A percentile compares a stretch with the other conserved stretches of the same genome.
Conservation (phyloP, 2,329 filamentous ascomycete genomes). For the Ophiostoma perfectum region DNA sequence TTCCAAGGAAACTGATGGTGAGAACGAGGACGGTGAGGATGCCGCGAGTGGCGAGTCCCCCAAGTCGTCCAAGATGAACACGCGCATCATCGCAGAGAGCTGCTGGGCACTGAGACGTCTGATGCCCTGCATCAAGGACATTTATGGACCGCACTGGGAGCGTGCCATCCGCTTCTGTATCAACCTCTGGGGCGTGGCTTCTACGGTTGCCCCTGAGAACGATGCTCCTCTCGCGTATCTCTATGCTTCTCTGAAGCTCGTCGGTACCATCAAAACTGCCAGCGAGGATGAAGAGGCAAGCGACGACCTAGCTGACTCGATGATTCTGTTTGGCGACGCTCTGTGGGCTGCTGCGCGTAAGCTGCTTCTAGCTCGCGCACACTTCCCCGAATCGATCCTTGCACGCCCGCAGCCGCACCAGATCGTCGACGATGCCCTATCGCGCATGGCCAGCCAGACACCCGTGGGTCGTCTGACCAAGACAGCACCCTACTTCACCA, state of each 20-base stretch:
- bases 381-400: neutral
- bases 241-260: constrained; percentile 67
- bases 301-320: constrained; percentile 75
- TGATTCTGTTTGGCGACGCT: constrained; percentile 53
- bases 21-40: neutral
- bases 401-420: constrained; percentile 56
- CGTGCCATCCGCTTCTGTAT: constrained; percentile 55
- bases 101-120: constrained; percentile 56
- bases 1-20: neutral
- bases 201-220: constrained; percentile 29
- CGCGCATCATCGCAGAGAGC: constrained; percentile 45
- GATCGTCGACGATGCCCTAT: constrained; percentile 67
- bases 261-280: constrained; percentile 56
- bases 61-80: constrained; percentile 31
- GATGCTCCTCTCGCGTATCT: constrained; percentile 56
- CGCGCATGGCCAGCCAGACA: constrained; percentile 64
- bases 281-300: constrained; percentile 57
- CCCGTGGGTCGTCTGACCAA: constrained; percentile 58
- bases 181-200: constrained; percentile 49
- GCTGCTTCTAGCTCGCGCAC: constrained; percentile 24
- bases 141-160: constrained; percentile 87
- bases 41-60: too few relatives aligned
- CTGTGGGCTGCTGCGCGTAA: constrained; percentile 56
- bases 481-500: constrained; percentile 63
- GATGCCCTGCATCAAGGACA: constrained; percentile 67